Evolutionary conservation across 768 basidiomycete genomes (phyloP).

Genomic region (Kwoniella sp.): DNA sequence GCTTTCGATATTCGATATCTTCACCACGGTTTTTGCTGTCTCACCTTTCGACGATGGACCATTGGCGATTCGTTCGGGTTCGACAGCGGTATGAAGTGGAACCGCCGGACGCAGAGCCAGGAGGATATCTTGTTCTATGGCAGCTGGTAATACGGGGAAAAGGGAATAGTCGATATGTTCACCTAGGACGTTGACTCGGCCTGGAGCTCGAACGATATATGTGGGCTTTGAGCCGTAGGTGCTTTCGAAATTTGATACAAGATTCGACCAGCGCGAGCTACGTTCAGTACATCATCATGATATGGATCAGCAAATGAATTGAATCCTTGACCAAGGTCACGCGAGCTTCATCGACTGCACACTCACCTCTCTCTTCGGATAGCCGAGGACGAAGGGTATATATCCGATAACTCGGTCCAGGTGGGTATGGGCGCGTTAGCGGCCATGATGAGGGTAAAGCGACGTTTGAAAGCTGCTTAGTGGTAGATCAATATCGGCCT

Average conservation of each 20-base stretch:
- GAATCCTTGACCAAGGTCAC: background rate
- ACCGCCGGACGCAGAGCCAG: constrained; percentile 61
- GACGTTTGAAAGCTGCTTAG: too few relatives aligned
- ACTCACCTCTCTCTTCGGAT: constrained; percentile 6
- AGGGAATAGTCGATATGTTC: constrained; percentile 53
- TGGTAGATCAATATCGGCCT: too few relatives aligned
- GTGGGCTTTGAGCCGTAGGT: constrained; percentile 30
- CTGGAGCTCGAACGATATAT: constrained; percentile 46
- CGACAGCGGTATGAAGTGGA: too few relatives aligned
- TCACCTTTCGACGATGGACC: too few relatives aligned
- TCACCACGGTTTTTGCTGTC: background rate
- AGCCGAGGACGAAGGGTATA: constrained; percentile 24
- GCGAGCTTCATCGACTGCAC: background rate
- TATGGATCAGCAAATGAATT: too few relatives aligned
- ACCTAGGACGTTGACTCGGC: constrained; percentile 48
- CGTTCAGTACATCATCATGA: too few relatives aligned
- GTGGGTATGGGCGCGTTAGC: constrained; percentile 20
- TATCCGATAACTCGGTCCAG: constrained; percentile 24
- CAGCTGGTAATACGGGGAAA: constrained; percentile 71
- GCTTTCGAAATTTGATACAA: constrained; percentile 17
- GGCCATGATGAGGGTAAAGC: constrained; percentile 12
- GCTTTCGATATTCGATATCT: background rate
- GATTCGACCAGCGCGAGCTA: constrained; percentile 8
- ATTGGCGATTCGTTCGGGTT: too few relatives aligned
- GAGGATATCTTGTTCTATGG: constrained; percentile 78